Conservation (phyloP, 192 early-diverging fungal genomes). For the Backusella liffmaniae region DNA sequence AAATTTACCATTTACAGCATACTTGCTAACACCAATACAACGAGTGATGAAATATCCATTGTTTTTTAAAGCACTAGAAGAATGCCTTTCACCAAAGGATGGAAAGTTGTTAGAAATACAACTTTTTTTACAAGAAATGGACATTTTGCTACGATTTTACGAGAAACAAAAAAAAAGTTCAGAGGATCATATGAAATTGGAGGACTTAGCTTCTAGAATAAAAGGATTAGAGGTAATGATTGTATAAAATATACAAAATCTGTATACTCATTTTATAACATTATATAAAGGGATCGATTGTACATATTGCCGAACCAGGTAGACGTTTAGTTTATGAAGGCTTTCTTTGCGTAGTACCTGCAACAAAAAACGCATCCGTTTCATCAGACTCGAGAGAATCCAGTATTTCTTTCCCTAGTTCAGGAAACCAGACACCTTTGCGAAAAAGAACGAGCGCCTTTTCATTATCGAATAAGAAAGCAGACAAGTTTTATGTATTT, state of each 20-base stretch:
- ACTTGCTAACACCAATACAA: slow-evolving; percentile 12
- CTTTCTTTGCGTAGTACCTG: slow-evolving; percentile 13
- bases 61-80: slow-evolving; percentile 10
- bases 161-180: slow-evolving; percentile 20
- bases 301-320: slow-evolving; percentile 1
- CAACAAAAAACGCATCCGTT: not conserved
- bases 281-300: not conserved
- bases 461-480: slow-evolving; percentile 7
- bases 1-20: slow-evolving; percentile 8
- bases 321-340: slow-evolving; percentile 23
- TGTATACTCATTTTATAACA: not conserved
- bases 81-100: not conserved
- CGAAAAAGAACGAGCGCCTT: slow-evolving; percentile 5
- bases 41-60: slow-evolving; percentile 17
- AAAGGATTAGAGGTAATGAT: slow-evolving; percentile 10
- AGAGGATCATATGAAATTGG: slow-evolving; percentile 13
- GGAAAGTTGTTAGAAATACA: not conserved
- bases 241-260: not conserved
- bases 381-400: not conserved
- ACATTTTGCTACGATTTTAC: slow-evolving; percentile 2
- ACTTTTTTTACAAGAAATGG: slow-evolving; percentile 9
- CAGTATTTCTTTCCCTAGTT: not conserved
- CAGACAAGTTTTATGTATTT: slow-evolving; percentile 22
- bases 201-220: slow-evolving; percentile 21
- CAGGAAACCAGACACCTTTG: not conserved